Conservation (phyloP, 2,329 filamentous ascomycete genomes). For the Fusarium metavorans region DNA sequence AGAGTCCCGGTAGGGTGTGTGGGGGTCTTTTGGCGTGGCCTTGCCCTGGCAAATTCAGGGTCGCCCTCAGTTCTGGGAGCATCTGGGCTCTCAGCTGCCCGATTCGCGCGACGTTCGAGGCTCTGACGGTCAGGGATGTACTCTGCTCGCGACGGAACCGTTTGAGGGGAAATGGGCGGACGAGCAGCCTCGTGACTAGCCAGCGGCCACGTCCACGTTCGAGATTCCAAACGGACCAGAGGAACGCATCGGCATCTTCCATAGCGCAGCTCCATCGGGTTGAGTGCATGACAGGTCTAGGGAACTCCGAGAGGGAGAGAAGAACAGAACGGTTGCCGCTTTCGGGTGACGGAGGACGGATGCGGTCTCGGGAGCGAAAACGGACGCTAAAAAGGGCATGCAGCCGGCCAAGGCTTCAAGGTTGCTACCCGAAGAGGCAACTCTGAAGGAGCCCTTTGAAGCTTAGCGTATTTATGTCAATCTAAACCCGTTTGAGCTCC, state of each 20-base stretch:
- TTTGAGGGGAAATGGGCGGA: conserved; percentile 14
- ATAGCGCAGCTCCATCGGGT: conserved; percentile 20
- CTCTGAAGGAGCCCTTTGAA: conserved; percentile 12
- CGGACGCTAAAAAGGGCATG: conserved; percentile 29
- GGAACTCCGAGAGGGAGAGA: conserved; percentile 16
- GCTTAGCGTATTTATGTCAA: neutral
- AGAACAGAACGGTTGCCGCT: conserved; percentile 35
- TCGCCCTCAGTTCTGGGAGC: conserved; percentile 28
- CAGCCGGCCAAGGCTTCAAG: conserved; percentile 4
- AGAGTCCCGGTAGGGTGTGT: conserved; percentile 34
- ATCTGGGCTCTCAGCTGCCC: conserved; percentile 28
- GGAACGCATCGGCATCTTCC: conserved; percentile 13
- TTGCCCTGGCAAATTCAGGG: conserved; percentile 16
- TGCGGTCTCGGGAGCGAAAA: conserved; percentile 32
- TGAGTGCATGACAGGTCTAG: conserved; percentile 8
- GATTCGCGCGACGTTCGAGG: conserved; percentile 24
- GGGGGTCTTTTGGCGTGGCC: neutral
- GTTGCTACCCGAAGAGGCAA: conserved; percentile 21
- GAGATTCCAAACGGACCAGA: conserved; percentile 38
- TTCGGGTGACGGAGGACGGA: conserved; percentile 30
- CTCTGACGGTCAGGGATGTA: conserved; percentile 10
- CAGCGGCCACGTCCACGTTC: conserved; percentile 30
- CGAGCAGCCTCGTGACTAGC: conserved; percentile 31
- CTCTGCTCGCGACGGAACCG: conserved; percentile 36
- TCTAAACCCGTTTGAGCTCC: conserved; percentile 28